phyloP scores from a whole-genome alignment of 257 asterid genomes.

The Ligustrum vulgare region DNA sequence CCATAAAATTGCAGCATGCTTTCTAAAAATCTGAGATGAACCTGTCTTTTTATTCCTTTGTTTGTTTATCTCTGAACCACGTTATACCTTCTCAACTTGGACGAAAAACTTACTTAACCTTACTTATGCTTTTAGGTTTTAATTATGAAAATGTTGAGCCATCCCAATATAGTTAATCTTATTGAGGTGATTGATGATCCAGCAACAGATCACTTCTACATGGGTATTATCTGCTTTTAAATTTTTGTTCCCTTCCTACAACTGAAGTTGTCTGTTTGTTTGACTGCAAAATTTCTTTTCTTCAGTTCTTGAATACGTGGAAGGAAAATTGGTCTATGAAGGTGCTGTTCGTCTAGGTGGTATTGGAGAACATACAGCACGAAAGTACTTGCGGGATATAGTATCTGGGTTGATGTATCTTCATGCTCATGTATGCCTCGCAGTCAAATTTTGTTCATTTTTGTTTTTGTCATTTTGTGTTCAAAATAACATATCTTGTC shows the following conservation, averaged over 20 bases:
- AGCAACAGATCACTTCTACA: slow-evolving; percentile 79
- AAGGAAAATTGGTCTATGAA: slow-evolving; percentile 87
- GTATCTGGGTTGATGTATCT: slow-evolving; percentile 94
- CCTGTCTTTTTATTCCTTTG: slow-evolving; percentile 5
- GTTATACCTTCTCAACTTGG: slow-evolving; percentile 2
- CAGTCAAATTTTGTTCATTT: not conserved
- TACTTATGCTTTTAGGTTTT: slow-evolving; percentile 53
- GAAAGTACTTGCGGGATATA: slow-evolving; percentile 80
- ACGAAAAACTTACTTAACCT: not conserved
- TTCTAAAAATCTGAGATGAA: slow-evolving; percentile 4
- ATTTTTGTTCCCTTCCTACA: too few species aligned
- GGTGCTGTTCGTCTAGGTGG: slow-evolving; percentile 78
- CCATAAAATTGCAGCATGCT: not conserved
- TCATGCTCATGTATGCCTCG: slow-evolving; percentile 82
- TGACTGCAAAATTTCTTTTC: slow-evolving; percentile 16
- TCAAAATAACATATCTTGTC: not conserved
- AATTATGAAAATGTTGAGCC: slow-evolving; percentile 89
- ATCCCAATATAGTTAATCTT: slow-evolving; percentile 95
- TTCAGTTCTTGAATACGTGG: slow-evolving; percentile 95
- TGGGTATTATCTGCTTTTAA: slow-evolving; percentile 57
- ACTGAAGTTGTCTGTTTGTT: slow-evolving; percentile 15
- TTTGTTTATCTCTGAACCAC: not conserved
- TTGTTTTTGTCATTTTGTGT: not conserved
- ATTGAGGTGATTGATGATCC: slow-evolving; percentile 97
- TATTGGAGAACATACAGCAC: slow-evolving; percentile 69